Evolutionary conservation across 805 yeast species (phyloP).

Genomic region (Grigorovia yakushimaensis): DNA sequence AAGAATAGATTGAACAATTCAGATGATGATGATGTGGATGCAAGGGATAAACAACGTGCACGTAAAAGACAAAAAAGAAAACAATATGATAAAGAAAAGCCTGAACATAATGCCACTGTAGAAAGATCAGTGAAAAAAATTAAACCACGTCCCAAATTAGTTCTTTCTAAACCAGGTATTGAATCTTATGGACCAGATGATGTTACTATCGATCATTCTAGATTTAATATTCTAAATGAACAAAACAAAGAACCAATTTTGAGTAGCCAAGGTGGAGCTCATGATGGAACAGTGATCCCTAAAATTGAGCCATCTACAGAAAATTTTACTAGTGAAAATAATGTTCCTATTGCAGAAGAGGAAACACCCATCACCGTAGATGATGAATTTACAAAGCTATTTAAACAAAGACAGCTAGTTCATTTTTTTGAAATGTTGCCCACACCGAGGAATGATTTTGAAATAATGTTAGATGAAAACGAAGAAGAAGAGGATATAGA

Average conservation of each 20-base stretch:
- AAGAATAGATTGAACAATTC: conserved; percentile 36
- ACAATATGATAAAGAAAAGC: conserved; percentile 15
- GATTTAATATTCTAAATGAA: neutral
- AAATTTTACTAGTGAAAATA: neutral
- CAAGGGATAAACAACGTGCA: conserved; percentile 19
- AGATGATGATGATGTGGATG: conserved; percentile 26
- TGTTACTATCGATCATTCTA: neutral
- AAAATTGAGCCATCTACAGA: no score
- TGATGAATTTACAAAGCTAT: conserved; percentile 3
- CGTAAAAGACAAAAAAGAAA: conserved; percentile 11
- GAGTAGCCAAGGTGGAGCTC: no score
- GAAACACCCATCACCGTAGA: neutral
- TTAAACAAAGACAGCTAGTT: conserved; percentile 8
- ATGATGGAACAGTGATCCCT: no score
- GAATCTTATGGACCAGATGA: neutral
- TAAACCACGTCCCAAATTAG: conserved; percentile 13
- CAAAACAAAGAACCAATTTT: neutral
- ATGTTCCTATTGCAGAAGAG: conserved; percentile 2
- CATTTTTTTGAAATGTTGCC: conserved; percentile 30
- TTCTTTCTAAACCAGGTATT: conserved; percentile 30
- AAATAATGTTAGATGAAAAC: conserved; percentile 30
- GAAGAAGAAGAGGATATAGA: conserved; percentile 15
- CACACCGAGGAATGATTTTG: conserved; percentile 39
- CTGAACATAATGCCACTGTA: conserved; percentile 10
- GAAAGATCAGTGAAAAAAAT: conserved; percentile 4